phyloP scores from a whole-genome alignment of 805 yeast genomes.

The Starmerella geochares region DNA sequence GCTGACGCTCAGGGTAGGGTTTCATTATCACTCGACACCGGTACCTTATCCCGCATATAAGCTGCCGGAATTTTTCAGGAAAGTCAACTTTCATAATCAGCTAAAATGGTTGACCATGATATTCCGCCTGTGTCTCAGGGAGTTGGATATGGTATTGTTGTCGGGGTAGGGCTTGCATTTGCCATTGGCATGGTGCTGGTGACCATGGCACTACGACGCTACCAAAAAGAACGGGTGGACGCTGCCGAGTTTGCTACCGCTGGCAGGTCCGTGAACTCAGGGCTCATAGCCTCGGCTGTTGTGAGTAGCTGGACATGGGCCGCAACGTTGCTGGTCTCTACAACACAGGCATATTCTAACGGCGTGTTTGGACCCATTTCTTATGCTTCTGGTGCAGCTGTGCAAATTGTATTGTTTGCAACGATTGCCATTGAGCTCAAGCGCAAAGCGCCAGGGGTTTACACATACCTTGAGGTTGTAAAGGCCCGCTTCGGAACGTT shows the following conservation, averaged over 20 bases:
- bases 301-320: conserved; percentile 94
- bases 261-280: conserved; percentile 77
- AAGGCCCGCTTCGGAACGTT: conserved; percentile 67
- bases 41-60: background rate
- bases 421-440: conserved; percentile 81
- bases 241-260: conserved; percentile 93
- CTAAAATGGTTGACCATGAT: conserved; percentile 2
- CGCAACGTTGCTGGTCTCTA: conserved; percentile 63
- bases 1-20: background rate
- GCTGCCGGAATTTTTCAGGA: background rate
- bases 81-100: background rate
- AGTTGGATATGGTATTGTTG: conserved; percentile 79
- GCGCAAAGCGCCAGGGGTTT: conserved; percentile 82
- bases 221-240: conserved; percentile 75
- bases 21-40: background rate
- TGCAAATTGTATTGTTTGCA: conserved; percentile 78
- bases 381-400: conserved; percentile 87
- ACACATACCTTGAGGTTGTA: conserved; percentile 79
- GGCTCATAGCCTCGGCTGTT: conserved; percentile 78
- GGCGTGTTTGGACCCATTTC: conserved; percentile 76
- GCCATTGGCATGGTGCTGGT: conserved; percentile 69
- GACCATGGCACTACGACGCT: conserved; percentile 60
- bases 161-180: conserved; percentile 64
- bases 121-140: conserved; percentile 49
- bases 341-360: conserved; percentile 64